Conservation (phyloP, 2,329 filamentous ascomycete genomes). For the Cytospora mali region DNA sequence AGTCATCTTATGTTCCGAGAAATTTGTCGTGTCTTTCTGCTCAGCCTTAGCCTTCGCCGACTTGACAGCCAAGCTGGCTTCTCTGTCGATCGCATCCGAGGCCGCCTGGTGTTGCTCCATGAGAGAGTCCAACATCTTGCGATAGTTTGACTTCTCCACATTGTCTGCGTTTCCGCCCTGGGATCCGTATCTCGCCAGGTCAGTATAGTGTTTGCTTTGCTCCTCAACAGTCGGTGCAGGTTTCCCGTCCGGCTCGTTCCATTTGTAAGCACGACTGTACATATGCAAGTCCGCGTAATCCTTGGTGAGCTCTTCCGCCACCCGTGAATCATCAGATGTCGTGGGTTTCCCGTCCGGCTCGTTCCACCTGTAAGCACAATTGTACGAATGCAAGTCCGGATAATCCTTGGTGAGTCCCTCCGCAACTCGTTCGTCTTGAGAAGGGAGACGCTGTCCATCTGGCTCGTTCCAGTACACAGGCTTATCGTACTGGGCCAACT, state of each 20-base stretch:
- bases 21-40: background rate
- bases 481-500: constrained; percentile 43
- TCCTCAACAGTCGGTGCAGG: constrained; percentile 1
- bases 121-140: constrained; percentile 36
- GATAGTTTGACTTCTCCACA: constrained; percentile 28
- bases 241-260: constrained; percentile 33
- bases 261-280: constrained; percentile 37
- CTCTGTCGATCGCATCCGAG: constrained; percentile 36
- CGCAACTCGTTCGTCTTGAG: background rate
- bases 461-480: constrained; percentile 33
- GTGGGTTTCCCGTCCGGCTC: constrained; percentile 12
- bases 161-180: constrained; percentile 29
- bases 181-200: constrained; percentile 40
- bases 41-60: constrained; percentile 26
- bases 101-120: constrained; percentile 37
- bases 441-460: constrained; percentile 18
- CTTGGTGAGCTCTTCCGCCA: constrained; percentile 25
- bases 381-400: background rate
- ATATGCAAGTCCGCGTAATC: constrained; percentile 44
- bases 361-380: background rate
- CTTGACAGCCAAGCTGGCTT: constrained; percentile 34
- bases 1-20: constrained; percentile 38
- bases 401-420: background rate
- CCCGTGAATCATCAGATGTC: background rate
- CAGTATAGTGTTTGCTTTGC: background rate